Conservation (phyloP, 2,329 filamentous ascomycete species). For the Hyphodiscus sp. region DNA sequence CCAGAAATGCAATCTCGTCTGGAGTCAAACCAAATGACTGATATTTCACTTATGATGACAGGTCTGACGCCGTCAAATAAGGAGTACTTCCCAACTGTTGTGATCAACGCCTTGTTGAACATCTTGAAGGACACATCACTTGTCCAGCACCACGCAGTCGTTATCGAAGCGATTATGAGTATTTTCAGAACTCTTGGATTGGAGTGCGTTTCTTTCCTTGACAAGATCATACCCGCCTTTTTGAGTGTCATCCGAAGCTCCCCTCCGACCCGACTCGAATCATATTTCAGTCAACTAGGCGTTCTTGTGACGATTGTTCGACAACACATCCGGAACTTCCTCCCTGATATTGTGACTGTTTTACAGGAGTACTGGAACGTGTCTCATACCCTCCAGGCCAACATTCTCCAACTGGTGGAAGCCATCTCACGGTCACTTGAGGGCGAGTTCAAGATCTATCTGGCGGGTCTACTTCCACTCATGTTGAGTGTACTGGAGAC, state of each 20-base stretch:
- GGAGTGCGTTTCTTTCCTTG: conserved; percentile 92
- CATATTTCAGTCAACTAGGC: conserved; percentile 95
- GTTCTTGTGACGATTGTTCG: conserved; percentile 91
- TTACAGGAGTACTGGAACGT: conserved; percentile 87
- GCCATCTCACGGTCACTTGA: conserved; percentile 90
- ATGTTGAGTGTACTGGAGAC: conserved; percentile 94
- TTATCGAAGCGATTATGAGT: conserved; percentile 97
- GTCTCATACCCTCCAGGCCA: conserved; percentile 75
- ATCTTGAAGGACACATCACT: conserved; percentile 89
- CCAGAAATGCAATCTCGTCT: conserved; percentile 69
- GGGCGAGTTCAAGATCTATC: conserved; percentile 95
- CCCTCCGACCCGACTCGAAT: conserved; percentile 71
- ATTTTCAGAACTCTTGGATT: conserved; percentile 95
- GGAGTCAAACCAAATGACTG: conserved; percentile 65
- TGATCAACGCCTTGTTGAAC: conserved; percentile 89
- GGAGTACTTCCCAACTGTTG: conserved; percentile 96
- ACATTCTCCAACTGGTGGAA: conserved; percentile 87
- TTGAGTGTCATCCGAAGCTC: conserved; percentile 81
- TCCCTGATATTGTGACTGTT: conserved; percentile 79
- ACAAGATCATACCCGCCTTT: conserved; percentile 91
- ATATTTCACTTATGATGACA: conserved; percentile 97
- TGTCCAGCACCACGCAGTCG: conserved; percentile 82
- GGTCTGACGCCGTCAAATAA: conserved; percentile 94
- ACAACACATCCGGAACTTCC: conserved; percentile 88
- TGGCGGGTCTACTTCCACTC: conserved; percentile 79